A percentile compares a stretch with the other conserved stretches of the same genome.
These are phyloP conservation scores for Pulveroboletus sp. DNA, from an alignment of 768 basidiomycete genomes.

Conservation along the genomic window DNA sequence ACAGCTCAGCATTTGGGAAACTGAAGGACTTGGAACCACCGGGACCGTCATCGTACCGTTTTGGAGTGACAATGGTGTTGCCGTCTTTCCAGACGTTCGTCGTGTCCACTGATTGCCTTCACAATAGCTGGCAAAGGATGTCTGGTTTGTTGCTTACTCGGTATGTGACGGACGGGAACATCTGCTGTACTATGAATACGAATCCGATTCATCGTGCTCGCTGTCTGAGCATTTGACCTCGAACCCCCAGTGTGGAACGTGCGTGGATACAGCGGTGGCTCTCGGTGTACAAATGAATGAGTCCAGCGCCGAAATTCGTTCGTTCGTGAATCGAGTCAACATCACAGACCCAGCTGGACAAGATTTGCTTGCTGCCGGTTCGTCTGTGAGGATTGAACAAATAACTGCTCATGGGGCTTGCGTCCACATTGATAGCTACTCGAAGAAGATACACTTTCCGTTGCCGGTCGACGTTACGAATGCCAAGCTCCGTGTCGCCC, in stretches of 20 bases:
- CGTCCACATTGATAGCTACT: slow-evolving; percentile 14
- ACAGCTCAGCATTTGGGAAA: slow-evolving; percentile 88
- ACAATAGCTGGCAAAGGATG: slow-evolving; percentile 76
- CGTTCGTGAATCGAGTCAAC: slow-evolving; percentile 17
- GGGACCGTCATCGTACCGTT: slow-evolving; percentile 96
- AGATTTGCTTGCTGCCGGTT: too few species aligned
- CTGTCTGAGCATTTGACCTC: slow-evolving; percentile 83
- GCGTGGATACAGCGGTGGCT: too few species aligned
- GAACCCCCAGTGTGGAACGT: slow-evolving; percentile 95
- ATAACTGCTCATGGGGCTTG: background rate
- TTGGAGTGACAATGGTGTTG: slow-evolving; percentile 87
- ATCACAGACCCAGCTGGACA: too few species aligned
- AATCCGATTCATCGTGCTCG: slow-evolving; percentile 72
- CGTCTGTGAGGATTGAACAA: too few species aligned
- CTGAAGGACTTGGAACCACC: slow-evolving; percentile 64
- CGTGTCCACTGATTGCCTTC: background rate
- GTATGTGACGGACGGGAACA: slow-evolving; percentile 74
- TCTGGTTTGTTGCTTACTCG: slow-evolving; percentile 1
- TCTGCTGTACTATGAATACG: slow-evolving; percentile 97
- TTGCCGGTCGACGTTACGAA: slow-evolving; percentile 40
- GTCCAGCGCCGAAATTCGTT: background rate
- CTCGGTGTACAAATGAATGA: slow-evolving; percentile 19
- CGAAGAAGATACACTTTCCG: slow-evolving; percentile 35
- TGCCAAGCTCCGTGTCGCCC: slow-evolving; percentile 42
- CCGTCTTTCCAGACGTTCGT: background rate